Evolutionary conservation across 1,284 basidiomycete genomes (phyloP), one percentile per base, ranked within the genome.

Genomic region (Apiotrichum montevideense): DNA sequence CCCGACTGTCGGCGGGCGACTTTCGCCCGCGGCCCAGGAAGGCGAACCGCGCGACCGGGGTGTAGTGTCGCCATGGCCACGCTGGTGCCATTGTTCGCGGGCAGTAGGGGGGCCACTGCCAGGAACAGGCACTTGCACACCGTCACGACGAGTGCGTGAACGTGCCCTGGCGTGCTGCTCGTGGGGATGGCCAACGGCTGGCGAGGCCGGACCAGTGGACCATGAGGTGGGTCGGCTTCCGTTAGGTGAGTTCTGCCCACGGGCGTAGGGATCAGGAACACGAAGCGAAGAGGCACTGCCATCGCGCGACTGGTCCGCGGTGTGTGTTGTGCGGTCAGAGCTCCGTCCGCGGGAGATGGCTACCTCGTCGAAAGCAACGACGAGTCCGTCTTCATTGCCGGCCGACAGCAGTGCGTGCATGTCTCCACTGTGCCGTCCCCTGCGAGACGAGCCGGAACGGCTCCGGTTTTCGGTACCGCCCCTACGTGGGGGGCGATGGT

Each of bases 301-400:
- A 5, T 46, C 47, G 2, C 53, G 46, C 3, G 50, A 56, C 14
- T 15, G 11, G 15, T 21, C 21, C 1, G 42, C 29, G 9, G 43
- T 42, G 6, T 33, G 45, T 6, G 40, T 44, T 2, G 33, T 3
- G 15, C 58, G 51, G 37, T 55, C 46, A 1, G 42, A 45, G 13
- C 45, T 42, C 3, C 58, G 46, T 1, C 58, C 58, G 7, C 58
- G 55, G 13, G 58, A 54, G 15, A 60, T 56, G 10, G 48, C n/a
- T 29, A 60, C 48, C 6, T 42, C 42, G 39, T 56, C 52, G 6
- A 60, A 45, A 6, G 54, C 55, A 32, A 39, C 32, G 5, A 44
- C 45, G 0, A 60, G 52, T 8, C 35, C 15, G 3, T 60, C 58
- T 11, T 46, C 52, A 11, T 29, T 51, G 33, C 37, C 42, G 11